Conservation (phyloP, 352 stramenopile genomes). For the Phytopythium boreale region DNA sequence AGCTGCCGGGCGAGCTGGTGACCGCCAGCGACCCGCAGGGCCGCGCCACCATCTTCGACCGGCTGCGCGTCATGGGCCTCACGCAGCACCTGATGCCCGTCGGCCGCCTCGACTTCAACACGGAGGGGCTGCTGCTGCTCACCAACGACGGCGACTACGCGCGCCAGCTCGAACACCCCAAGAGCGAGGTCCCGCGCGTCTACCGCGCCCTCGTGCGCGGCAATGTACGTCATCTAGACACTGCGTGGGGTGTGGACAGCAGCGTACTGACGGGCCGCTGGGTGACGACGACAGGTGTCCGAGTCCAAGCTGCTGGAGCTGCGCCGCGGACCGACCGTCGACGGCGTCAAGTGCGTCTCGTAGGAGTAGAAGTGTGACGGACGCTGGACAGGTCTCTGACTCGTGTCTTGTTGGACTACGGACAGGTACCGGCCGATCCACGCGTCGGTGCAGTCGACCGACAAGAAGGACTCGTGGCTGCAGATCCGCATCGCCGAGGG, state of each 20-base stretch:
- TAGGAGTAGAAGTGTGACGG: too few relatives aligned
- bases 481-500: conserved; percentile 84
- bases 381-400: background rate
- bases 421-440: conserved; percentile 62
- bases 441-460: conserved; percentile 66
- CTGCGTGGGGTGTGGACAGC: background rate
- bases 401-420: background rate
- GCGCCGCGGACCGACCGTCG: conserved; percentile 69
- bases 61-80: conserved; percentile 77
- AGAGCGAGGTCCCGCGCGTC: conserved; percentile 61
- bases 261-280: background rate
- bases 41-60: conserved; percentile 86
- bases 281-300: conserved; percentile 30
- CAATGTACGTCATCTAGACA: conserved; percentile 22
- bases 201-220: conserved; percentile 87
- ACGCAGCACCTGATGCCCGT: conserved; percentile 87
- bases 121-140: conserved; percentile 90
- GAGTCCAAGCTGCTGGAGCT: conserved; percentile 82
- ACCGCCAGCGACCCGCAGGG: conserved; percentile 75
- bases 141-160: conserved; percentile 92
- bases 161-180: conserved; percentile 85
- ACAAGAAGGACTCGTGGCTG: conserved; percentile 90
- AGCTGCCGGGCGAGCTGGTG: conserved; percentile 82
- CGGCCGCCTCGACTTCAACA: conserved; percentile 91
- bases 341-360: conserved; percentile 78